Evolutionary conservation across 306 rosid genomes (phyloP).

Genomic region (Castanopsis chinensis): DNA sequence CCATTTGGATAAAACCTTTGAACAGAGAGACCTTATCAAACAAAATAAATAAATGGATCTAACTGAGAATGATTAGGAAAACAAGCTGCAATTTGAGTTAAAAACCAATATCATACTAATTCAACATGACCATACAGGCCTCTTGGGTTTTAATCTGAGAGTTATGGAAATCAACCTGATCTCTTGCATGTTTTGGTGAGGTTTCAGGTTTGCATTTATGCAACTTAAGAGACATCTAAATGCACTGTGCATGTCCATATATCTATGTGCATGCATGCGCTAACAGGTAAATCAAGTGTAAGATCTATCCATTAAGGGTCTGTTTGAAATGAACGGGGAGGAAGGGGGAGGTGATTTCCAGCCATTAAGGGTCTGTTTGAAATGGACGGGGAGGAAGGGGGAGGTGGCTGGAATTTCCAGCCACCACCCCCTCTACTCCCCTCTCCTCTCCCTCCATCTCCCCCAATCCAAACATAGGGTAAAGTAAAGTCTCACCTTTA

Average conservation of each 20-base stretch:
- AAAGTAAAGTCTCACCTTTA: neutral
- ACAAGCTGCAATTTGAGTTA: neutral
- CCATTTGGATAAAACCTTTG: slow-evolving; percentile 14
- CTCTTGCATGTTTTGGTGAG: neutral
- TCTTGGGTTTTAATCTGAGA: neutral
- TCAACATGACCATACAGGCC: neutral
- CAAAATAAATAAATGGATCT: neutral
- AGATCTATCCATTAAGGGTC: neutral
- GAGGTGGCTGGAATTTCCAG: too few species aligned
- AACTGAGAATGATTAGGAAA: neutral
- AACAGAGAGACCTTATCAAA: slow-evolving; percentile 7
- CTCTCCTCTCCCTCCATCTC: too few species aligned
- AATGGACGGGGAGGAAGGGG: too few species aligned
- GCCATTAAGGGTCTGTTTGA: too few species aligned
- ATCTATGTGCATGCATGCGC: neutral
- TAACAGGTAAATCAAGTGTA: neutral
- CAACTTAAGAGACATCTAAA: neutral
- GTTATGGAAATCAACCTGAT: neutral
- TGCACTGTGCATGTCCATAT: neutral
- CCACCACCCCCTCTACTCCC: too few species aligned
- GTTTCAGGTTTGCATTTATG: neutral
- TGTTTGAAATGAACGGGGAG: too few species aligned
- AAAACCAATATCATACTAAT: neutral
- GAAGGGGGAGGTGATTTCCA: too few species aligned
- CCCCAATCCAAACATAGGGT: too few species aligned